Percentiles rank a stretch among this genome's conserved stretches.
Evolutionary conservation across 441 rosid genomes (phyloP).

Genomic region (Biscutella laevigata): DNA sequence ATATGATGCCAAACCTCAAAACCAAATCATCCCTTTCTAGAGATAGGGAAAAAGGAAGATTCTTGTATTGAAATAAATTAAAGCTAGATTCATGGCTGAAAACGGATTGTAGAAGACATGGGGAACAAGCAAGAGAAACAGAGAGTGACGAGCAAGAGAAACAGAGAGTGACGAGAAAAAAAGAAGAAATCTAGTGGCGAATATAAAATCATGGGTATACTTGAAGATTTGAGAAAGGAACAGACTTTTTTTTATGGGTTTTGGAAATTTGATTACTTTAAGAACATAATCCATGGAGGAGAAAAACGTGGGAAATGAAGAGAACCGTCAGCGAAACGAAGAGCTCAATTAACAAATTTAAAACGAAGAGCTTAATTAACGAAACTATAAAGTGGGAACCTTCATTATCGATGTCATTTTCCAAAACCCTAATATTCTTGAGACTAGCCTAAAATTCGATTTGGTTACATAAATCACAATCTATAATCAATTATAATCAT

Average conservation of each 20-base stretch:
- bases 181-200: background rate
- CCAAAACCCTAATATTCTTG: no score
- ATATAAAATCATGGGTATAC: background rate
- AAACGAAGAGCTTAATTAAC: no score
- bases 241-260: slow-evolving; percentile 8
- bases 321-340: no score
- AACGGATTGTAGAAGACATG: background rate
- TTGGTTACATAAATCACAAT: no score
- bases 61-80: background rate
- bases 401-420: no score
- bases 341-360: no score
- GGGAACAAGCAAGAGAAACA: slow-evolving; percentile 13
- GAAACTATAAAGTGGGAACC: no score
- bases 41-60: slow-evolving; percentile 9
- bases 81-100: background rate
- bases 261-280: background rate
- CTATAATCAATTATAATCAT: no score
- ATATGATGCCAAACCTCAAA: slow-evolving; percentile 17
- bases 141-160: background rate
- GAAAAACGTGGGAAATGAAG: background rate
- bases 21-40: slow-evolving; percentile 4
- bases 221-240: slow-evolving; percentile 18
- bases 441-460: no score
- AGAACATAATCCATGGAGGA: slow-evolving; percentile 12
- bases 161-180: no score